A percentile compares a stretch with the other conserved stretches of the same genome.
These are phyloP conservation scores for Rhizopogon sp. DNA, from an alignment of 768 basidiomycete genomes.

Conservation along the genomic window DNA sequence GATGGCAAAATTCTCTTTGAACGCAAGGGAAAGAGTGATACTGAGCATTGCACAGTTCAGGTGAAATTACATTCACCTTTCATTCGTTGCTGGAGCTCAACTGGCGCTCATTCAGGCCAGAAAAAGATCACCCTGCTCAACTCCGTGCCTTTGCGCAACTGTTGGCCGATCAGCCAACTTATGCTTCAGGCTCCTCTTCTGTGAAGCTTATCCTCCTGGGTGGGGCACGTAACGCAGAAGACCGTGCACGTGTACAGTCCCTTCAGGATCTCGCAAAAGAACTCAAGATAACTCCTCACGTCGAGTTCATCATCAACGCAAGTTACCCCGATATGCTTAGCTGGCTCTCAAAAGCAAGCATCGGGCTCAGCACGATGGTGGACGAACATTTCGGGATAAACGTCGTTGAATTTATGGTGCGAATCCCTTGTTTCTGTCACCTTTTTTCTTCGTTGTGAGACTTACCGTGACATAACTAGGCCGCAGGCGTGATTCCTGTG, in stretches of 20 bases:
- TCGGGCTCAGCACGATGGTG: constrained; percentile 94
- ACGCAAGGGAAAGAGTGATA: constrained; percentile 56
- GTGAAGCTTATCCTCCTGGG: constrained; percentile 77
- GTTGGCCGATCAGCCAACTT: constrained; percentile 55
- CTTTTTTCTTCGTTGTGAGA: constrained; percentile 8
- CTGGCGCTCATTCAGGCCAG: constrained; percentile 51
- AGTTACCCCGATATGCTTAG: constrained; percentile 64
- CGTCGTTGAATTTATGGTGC: constrained; percentile 94
- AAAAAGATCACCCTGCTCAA: constrained; percentile 89
- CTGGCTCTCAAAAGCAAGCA: constrained; percentile 69
- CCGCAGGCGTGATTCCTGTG: constrained; percentile 89
- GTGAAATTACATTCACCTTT: constrained; percentile 33
- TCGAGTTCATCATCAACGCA: constrained; percentile 81
- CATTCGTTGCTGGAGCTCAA: neutral
- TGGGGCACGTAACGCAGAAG: constrained; percentile 75
- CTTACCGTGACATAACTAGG: constrained; percentile 41
- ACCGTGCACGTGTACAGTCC: constrained; percentile 60
- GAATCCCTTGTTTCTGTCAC: constrained; percentile 16
- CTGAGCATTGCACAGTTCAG: constrained; percentile 92
- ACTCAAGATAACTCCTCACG: constrained; percentile 45
- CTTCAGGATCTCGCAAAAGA: constrained; percentile 56
- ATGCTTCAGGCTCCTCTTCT: constrained; percentile 23
- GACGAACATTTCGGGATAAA: constrained; percentile 99
- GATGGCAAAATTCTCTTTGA: constrained; percentile 53
- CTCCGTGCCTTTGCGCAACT: constrained; percentile 63